phyloP scores from a whole-genome alignment of 148 eudicot genomes.

The Camellia sinensis region DNA sequence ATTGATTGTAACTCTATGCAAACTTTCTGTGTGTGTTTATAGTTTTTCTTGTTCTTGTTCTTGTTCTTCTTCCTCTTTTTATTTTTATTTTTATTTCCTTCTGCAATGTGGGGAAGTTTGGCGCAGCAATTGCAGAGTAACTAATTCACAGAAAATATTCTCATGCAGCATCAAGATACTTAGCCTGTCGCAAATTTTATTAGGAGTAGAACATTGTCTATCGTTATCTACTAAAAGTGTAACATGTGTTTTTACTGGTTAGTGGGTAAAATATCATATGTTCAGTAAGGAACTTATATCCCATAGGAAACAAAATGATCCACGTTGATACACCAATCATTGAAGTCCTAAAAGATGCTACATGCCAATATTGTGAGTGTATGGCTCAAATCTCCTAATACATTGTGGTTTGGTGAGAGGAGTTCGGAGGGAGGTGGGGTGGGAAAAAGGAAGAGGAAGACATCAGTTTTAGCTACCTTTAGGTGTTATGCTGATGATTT shows the following conservation, averaged over 20 bases:
- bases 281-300: neutral
- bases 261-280: neutral
- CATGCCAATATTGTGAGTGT: neutral
- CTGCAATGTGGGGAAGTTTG: neutral
- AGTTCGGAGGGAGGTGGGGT: neutral
- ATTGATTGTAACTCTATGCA: neutral
- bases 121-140: neutral
- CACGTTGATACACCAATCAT: neutral
- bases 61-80: neutral
- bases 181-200: neutral
- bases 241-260: neutral
- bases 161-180: slow-evolving; percentile 8
- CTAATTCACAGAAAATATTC: neutral
- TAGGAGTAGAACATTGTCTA: neutral
- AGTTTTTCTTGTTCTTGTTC: neutral
- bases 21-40: neutral
- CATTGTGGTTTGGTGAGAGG: neutral
- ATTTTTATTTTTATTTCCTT: neutral
- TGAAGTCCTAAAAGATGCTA: neutral
- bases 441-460: too few species aligned
- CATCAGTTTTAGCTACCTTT: too few species aligned
- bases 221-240: neutral
- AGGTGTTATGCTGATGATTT: too few species aligned
- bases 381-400: neutral
- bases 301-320: neutral